These are phyloP conservation scores for Trypanosoma avium DNA, from an alignment of 208 protist species.

Conservation along the genomic window DNA sequence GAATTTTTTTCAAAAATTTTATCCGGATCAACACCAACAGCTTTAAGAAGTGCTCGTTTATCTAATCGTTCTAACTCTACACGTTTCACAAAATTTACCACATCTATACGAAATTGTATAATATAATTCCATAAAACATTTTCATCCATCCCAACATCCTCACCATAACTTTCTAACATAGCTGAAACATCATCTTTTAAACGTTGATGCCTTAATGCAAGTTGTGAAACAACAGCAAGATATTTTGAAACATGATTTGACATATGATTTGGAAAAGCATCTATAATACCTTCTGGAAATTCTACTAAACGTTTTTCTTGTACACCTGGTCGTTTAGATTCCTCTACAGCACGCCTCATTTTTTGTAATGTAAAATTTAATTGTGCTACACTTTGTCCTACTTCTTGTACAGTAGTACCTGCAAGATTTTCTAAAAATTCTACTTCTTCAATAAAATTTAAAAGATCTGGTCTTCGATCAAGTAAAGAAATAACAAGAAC, in stretches of 20 bases:
- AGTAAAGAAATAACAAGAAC: conserved; percentile 55
- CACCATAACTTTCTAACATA: conserved; percentile 73
- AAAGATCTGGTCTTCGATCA: conserved; percentile 31
- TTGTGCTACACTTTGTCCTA: conserved; percentile 59
- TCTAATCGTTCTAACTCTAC: conserved; percentile 19
- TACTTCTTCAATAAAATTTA: conserved; percentile 59
- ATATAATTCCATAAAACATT: conserved; percentile 62
- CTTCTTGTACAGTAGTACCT: conserved; percentile 39
- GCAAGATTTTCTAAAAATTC: conserved; percentile 27
- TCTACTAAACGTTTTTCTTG: conserved; percentile 33
- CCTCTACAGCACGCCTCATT: conserved; percentile 68
- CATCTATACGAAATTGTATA: conserved; percentile 51
- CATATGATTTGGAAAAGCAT: conserved; percentile 48
- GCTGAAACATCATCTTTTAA: conserved; percentile 63
- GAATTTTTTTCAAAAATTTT: background rate
- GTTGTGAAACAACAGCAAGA: conserved; percentile 38
- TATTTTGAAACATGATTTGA: conserved; percentile 28
- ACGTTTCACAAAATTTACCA: conserved; percentile 38
- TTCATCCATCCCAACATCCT: conserved; percentile 64
- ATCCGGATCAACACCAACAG: conserved; percentile 10
- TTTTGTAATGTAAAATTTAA: conserved; percentile 68
- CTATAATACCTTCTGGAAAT: conserved; percentile 24
- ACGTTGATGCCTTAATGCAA: conserved; percentile 62
- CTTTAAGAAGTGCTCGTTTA: conserved; percentile 14
- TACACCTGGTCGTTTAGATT: conserved; percentile 44